Base-by-base conservation (phyloP, 139 green algal species). In the Auxenochlorella protothecoides region DNA sequence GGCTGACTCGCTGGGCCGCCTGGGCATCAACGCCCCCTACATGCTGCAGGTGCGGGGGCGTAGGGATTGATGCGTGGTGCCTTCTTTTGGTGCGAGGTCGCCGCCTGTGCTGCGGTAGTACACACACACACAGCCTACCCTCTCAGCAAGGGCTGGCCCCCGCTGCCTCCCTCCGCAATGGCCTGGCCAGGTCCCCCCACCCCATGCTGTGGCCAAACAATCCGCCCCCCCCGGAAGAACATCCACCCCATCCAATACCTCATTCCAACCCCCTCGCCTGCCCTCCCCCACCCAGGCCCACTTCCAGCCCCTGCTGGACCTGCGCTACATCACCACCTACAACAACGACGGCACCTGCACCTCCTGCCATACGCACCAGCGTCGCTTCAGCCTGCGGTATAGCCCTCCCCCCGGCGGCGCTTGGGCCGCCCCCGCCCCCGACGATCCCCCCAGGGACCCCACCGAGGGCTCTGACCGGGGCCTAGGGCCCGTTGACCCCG, bases 291-390 rank as follows among this genome's bases (percentile, higher is more conserved):
- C 65, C 51, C 70, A 76, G 69, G 44, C 62, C 52, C 74, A 54
- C 61, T 5, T 68, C 3, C 57, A 82, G 64, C 84, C 84, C n/a
- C 79, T 78, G 16, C 67, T 83, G 59, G 80, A 89, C 74, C 16
- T 84, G 27, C 76, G 85, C 14, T 89, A 84, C 65, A 55, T 89
- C 0, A 86, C 85, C 7, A 84, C 78, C 55, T 84, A 82, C 73
- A 77, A 83, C 67, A 87, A 84, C 70, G 16, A 71, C 52, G 85
- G 85, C 55, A 73, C 61, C 7, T 8, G 44, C 52, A 68, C 83
- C 27, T 74, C 78, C 3, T 85, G 78, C 70, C 82, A 89, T 76
- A 88, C 83, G 16, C 86, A 88, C 70, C 85, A 88, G 67, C 82
- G 82, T 67, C 81, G 79, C 57, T 89, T 80, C 78, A 83, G 76